phyloP scores from a whole-genome alignment of 768 basidiomycete species.

The Trichaptum fuscoviolaceum region DNA sequence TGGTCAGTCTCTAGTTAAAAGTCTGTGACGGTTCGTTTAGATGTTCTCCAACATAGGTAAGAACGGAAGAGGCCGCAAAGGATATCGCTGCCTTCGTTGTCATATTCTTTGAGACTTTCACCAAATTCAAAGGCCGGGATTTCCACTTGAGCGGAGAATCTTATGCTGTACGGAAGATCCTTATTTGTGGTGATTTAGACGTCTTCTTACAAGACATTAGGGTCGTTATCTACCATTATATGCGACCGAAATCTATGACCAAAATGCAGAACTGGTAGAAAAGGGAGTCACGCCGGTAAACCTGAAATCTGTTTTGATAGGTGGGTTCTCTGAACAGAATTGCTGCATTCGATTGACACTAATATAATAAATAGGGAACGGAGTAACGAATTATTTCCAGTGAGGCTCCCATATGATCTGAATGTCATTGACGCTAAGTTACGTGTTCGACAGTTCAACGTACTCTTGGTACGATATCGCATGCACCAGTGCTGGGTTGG shows the following conservation, averaged over 20 bases:
- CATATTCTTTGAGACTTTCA: constrained; percentile 29
- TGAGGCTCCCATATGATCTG: not conserved
- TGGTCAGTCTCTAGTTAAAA: constrained; percentile 4
- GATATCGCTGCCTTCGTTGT: constrained; percentile 29
- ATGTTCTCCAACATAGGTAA: constrained; percentile 6
- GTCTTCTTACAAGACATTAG: constrained; percentile 26
- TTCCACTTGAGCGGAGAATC: constrained; percentile 30
- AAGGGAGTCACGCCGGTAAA: constrained; percentile 53
- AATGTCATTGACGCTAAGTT: constrained; percentile 25
- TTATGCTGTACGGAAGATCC: constrained; percentile 16
- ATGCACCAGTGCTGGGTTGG: constrained; percentile 47
- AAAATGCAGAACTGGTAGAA: constrained; percentile 50
- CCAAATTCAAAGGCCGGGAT: constrained; percentile 21
- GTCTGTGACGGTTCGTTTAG: not conserved
- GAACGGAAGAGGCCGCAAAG: constrained; percentile 25
- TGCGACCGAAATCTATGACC: constrained; percentile 71
- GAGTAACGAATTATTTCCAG: constrained; percentile 14
- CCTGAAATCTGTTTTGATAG: constrained; percentile 65
- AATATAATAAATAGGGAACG: constrained; percentile 33
- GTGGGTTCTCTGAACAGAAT: constrained; percentile 20
- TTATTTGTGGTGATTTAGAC: not conserved
- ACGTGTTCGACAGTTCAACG: constrained; percentile 32
- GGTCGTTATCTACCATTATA: constrained; percentile 71
- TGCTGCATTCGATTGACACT: not conserved
- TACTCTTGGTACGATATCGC: constrained; percentile 46